Conservation (phyloP, 495 filamentous ascomycete genomes). For the Viridothelium virens region DNA sequence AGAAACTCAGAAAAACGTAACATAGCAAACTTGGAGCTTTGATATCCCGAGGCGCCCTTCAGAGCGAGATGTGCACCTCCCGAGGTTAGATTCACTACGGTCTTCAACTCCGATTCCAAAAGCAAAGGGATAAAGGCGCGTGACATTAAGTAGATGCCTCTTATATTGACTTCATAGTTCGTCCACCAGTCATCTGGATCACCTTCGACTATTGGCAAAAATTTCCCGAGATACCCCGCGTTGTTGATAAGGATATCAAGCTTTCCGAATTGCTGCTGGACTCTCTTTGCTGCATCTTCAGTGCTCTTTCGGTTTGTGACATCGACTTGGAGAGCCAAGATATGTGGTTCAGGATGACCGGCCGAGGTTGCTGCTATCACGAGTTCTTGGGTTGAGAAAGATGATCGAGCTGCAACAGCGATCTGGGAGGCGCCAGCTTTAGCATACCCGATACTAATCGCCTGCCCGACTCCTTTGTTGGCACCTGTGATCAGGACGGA, state of each 20-base stretch:
- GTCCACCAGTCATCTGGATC: slow-evolving; percentile 44
- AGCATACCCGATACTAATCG: slow-evolving; percentile 28
- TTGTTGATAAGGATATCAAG: slow-evolving; percentile 52
- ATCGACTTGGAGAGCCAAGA: slow-evolving; percentile 40
- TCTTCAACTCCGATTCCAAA: slow-evolving; percentile 34
- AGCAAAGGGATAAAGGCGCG: slow-evolving; percentile 38
- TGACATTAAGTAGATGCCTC: slow-evolving; percentile 40
- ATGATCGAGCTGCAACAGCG: slow-evolving; percentile 39
- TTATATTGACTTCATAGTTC: slow-evolving; percentile 42
- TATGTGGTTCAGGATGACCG: slow-evolving; percentile 34
- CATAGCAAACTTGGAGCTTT: slow-evolving; percentile 43
- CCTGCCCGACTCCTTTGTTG: slow-evolving; percentile 27
- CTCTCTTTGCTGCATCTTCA: slow-evolving; percentile 28
- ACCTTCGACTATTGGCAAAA: slow-evolving; percentile 35
- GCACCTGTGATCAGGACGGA: slow-evolving; percentile 31
- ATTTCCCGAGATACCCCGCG: slow-evolving; percentile 39
- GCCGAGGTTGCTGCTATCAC: slow-evolving; percentile 34
- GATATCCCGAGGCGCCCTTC: slow-evolving; percentile 37
- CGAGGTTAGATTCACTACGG: slow-evolving; percentile 42
- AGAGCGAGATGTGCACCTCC: slow-evolving; percentile 36
- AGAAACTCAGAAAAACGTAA: slow-evolving; percentile 45
- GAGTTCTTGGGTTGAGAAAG: slow-evolving; percentile 33
- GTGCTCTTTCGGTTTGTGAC: slow-evolving; percentile 38
- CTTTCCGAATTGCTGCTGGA: slow-evolving; percentile 32
- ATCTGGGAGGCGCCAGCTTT: slow-evolving; percentile 27